These are phyloP conservation scores for Agarophyton chilense DNA, from an alignment of 23 red algal genomes.

Conservation along the genomic window DNA sequence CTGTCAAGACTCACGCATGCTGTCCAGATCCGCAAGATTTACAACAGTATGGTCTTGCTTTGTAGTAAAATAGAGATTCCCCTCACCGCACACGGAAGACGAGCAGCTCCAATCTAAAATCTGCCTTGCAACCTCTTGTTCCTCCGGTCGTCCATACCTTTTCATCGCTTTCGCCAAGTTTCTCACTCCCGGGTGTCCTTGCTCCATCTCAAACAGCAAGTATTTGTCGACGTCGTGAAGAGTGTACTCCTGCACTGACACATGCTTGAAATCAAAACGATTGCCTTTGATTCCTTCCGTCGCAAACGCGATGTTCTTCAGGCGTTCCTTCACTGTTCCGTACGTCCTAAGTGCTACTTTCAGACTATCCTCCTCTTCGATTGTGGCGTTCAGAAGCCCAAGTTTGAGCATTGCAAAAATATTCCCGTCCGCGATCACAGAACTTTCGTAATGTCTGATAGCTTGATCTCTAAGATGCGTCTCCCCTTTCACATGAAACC, in stretches of 20 bases:
- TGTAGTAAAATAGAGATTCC: not conserved
- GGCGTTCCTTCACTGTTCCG: not conserved
- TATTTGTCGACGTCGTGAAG: not conserved
- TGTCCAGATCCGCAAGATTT: not conserved
- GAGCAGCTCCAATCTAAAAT: not conserved
- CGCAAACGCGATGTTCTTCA: not conserved
- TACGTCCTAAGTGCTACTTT: not conserved
- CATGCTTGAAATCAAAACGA: not conserved
- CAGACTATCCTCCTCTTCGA: not conserved
- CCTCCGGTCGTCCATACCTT: not conserved
- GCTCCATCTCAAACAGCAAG: not conserved
- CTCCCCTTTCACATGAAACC: conserved; percentile 1
- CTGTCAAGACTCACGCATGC: not conserved
- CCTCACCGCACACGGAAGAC: not conserved
- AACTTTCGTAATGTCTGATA: conserved; percentile 33
- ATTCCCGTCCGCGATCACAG: conserved; percentile 45
- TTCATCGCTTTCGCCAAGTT: not conserved
- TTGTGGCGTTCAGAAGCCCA: not conserved
- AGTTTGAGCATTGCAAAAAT: conserved; percentile 43
- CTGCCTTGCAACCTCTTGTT: not conserved
- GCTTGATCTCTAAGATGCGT: not conserved
- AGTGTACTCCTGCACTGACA: not conserved
- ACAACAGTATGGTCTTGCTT: not conserved
- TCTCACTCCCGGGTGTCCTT: not conserved
- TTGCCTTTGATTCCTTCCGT: not conserved